Evolutionary conservation across 148 eudicot genomes (phyloP).

Genomic region (Rhododendron molle): DNA sequence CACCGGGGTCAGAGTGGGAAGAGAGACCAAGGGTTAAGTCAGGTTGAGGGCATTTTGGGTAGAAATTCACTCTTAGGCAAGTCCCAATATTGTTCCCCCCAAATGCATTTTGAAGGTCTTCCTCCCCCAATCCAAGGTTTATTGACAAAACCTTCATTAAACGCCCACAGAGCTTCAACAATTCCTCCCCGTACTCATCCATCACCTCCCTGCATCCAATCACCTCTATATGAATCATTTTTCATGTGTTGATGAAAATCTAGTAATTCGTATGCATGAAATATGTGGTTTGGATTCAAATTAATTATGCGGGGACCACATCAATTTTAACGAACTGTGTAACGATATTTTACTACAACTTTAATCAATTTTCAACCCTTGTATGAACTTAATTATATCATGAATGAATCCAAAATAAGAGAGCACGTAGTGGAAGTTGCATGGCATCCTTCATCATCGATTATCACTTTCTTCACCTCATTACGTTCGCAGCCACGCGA

Average conservation of each 20-base stretch:
- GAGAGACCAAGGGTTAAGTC: conserved; percentile 83
- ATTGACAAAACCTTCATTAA: conserved; percentile 58
- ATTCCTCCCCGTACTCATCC: conserved; percentile 50
- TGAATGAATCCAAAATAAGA: background rate
- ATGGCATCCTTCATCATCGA: background rate
- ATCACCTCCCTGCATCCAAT: conserved; percentile 54
- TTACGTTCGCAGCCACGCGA: background rate
- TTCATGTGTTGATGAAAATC: background rate
- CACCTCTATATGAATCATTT: background rate
- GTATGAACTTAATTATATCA: background rate
- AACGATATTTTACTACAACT: background rate
- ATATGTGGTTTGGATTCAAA: background rate
- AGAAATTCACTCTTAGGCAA: conserved; percentile 65
- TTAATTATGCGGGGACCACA: background rate
- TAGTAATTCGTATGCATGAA: background rate
- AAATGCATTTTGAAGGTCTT: conserved; percentile 62
- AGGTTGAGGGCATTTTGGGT: conserved; percentile 94
- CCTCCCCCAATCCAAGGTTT: conserved; percentile 60
- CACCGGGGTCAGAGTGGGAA: conserved; percentile 93
- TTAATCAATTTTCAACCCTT: background rate
- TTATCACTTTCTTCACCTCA: background rate
- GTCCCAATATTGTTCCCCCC: conserved; percentile 76
- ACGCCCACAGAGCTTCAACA: conserved; percentile 55
- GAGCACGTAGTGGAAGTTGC: background rate
- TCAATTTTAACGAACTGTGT: background rate